Evolutionary conservation across 2,329 filamentous ascomycete species (phyloP), one percentile per base, ranked within the genome.

Genomic region (Neofusicoccum ribis): DNA sequence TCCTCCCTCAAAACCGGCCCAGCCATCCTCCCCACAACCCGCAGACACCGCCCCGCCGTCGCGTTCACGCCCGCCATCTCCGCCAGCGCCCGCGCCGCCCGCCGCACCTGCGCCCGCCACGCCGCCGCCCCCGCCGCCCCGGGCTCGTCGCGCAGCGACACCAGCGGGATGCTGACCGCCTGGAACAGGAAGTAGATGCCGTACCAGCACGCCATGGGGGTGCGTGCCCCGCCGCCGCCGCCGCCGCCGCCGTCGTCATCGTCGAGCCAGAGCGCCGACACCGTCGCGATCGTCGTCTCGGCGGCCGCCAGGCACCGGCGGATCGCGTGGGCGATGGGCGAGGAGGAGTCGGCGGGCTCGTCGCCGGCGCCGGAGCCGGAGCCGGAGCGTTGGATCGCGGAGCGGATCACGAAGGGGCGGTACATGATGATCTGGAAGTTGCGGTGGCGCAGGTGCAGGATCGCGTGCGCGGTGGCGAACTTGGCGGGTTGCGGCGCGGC

Each of bases 351-450:
- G 27, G 27, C 20, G 27, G 27, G 27, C 27, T 31, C 27, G 27
- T 31, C 6, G 27, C 6, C 20, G 20, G 20, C 6, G 27, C 6
- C 20, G 20, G 20, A 20, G 20, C 20, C 20, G 20, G 20, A 2
- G 20, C 20, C 20, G 20, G 20, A 20, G 20, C 20, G 20, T 1
- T 20, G 71, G 39, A 75, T 71, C n/a, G 71, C 77, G 51, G 72
- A 73, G 2, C 78, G 76, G 31, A 83, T 79, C 17, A 83, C 76
- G 51, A 82, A 82, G 0, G 81, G 78, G 3, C 81, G 72, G 67
- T 82, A 82, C 75, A 83, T 82, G 59, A 83, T 79, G 67, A 83
- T 81, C 20, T 79, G 74, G 47, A 83, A 73, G 63, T 83, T 83
- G 8, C 79, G 75, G 46, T 74, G 75, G 8, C 81, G 76, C 79